Percentiles rank a stretch among this genome's conserved stretches.
phyloP scores from a whole-genome alignment of 2,329 filamentous ascomycete genomes.

The Trichoderma sp. region DNA sequence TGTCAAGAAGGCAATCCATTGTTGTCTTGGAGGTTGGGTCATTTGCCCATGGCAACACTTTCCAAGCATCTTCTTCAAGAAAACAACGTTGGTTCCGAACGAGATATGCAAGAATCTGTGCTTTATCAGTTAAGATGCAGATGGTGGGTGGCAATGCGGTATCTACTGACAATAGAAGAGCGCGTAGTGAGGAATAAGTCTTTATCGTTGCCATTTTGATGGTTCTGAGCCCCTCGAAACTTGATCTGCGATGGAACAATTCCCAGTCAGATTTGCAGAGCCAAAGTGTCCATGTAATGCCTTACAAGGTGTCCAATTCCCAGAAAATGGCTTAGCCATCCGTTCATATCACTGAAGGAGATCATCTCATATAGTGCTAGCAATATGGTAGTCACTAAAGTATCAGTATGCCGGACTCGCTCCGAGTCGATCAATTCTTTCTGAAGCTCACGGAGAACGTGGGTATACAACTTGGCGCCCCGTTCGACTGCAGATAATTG shows the following conservation, averaged over 20 bases:
- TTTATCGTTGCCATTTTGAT: not conserved
- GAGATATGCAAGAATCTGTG: not conserved
- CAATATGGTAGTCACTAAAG: not conserved
- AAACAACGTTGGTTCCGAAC: not conserved
- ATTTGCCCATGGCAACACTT: not conserved
- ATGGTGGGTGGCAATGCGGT: not conserved
- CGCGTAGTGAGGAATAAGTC: not conserved
- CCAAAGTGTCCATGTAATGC: not conserved
- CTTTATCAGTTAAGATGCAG: not conserved
- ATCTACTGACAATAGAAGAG: not conserved
- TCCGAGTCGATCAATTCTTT: not conserved
- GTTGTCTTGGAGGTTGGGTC: not conserved
- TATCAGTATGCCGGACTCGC: not conserved
- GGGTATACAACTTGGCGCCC: not conserved
- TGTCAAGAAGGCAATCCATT: not conserved
- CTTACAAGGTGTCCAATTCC: not conserved
- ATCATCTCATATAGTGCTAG: not conserved
- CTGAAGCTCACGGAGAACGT: not conserved
- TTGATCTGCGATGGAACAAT: not conserved
- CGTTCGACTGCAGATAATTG: not conserved
- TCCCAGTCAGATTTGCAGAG: not conserved
- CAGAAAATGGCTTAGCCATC: not conserved
- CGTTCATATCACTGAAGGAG: not conserved
- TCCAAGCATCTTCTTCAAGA: not conserved
- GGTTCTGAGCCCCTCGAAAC: not conserved